Evolutionary conservation across 208 protist genomes (phyloP).

Genomic region (Phytomonas sp.): DNA sequence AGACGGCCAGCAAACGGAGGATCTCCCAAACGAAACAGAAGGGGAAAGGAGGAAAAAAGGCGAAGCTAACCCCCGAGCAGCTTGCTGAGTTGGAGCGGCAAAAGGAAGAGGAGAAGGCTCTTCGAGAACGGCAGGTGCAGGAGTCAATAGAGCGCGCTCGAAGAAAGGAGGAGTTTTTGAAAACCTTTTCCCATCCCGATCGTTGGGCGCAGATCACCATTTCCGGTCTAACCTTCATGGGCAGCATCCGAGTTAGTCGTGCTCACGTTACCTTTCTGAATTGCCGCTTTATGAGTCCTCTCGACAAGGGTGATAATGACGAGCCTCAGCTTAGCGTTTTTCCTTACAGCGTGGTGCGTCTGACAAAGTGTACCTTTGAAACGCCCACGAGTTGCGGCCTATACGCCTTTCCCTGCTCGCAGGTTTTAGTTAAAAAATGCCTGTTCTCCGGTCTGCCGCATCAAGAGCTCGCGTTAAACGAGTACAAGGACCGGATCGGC

Average conservation of each 20-base stretch:
- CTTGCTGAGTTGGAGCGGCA: constrained; percentile 53
- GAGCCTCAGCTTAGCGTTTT: constrained; percentile 57
- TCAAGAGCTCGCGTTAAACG: neutral
- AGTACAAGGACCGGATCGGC: neutral
- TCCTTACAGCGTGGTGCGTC: constrained; percentile 73
- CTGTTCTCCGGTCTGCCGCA: constrained; percentile 59
- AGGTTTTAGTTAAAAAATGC: constrained; percentile 49
- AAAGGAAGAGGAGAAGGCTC: constrained; percentile 43
- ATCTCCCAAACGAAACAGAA: constrained; percentile 3
- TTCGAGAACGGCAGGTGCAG: constrained; percentile 54
- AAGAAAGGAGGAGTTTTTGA: constrained; percentile 64
- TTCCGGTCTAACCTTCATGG: constrained; percentile 62
- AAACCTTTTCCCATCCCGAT: constrained; percentile 78
- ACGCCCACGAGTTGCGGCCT: constrained; percentile 31
- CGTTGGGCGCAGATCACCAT: constrained; percentile 65
- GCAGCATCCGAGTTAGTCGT: constrained; percentile 55
- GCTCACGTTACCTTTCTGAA: constrained; percentile 79
- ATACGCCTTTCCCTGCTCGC: constrained; percentile 56
- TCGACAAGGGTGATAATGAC: neutral
- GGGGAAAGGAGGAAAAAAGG: constrained; percentile 18
- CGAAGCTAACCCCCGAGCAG: constrained; percentile 55
- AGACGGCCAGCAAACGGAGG: neutral
- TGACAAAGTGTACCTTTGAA: constrained; percentile 73
- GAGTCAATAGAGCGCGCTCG: constrained; percentile 44
- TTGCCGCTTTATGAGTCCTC: constrained; percentile 45